Base-by-base conservation (phyloP, 2,329 filamentous ascomycete genomes). In the Ophiostoma novo-ulmi region DNA sequence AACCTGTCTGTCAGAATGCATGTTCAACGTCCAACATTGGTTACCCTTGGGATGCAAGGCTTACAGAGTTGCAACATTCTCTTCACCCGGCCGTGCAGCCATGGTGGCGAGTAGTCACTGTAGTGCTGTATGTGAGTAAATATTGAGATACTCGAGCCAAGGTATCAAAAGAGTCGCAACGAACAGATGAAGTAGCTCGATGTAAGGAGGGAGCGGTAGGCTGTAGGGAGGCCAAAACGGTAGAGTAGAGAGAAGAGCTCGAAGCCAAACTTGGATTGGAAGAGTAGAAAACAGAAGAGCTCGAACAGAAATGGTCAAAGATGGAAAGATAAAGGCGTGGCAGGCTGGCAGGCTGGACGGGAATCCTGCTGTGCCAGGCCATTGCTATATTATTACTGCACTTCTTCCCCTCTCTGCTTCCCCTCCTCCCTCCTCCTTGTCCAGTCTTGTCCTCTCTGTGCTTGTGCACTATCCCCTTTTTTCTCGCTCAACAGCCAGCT, bases 1-100 rank as follows among this genome's bases (percentile, higher is more conserved):
- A 92, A 93, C 76, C 91, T 94, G 65, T 8, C 39, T 36, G 36
- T 48, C 5, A 63, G 55, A 68, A 31, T 35, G 64, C 26, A 63
- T 22, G 31, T 31, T 4, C 31, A 31, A 31, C 31, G 38, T 39
- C 8, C 36, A 17, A 44, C 1, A 10, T 38, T 26, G 11, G 10
- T n/a, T 41, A 14, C 17, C 17, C 5, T n/a, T 8, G 17, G 7
- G 10, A 35, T 58, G 44, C 48, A 14, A 68, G 70, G 78, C 80
- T 74, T 75, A 83, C 81, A 83, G 80, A 35, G 81, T 83, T 70
- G 81, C 81, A 71, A 83, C 81, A 71, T 82, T 82, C 75, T 83
- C 82, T 74, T 83, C 82, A 71, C 82, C 81, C 41, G 81, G 81
- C 73, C 80, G 78, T 71, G 80, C 80, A 70, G 82, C 81, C 82